Base-by-base conservation (phyloP, 352 stramenopile genomes). In the Globisporangium orthogonon region DNA sequence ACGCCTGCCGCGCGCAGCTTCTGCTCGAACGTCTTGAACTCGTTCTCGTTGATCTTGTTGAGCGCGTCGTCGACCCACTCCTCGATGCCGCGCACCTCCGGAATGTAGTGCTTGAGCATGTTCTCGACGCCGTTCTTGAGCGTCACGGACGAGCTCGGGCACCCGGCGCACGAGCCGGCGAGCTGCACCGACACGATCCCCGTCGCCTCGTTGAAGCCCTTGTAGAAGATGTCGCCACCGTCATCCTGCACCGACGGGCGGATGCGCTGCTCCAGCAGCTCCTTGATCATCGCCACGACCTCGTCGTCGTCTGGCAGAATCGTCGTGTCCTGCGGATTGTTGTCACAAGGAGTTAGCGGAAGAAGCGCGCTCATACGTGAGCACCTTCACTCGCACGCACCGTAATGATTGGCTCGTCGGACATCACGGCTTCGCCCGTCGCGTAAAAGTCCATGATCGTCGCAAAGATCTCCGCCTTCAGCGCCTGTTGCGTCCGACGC, bases 51-150 rank as follows among this genome's bases (percentile, higher is more conserved):
- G 45, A 93, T 46, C 17, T 85, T 66, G 48, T 88, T 87, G 28
- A 94, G 74, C 58, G 75, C 78, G 54, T 94, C 75, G 69, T 95
- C 86, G 13, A 78, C 58, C 61, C 85, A 85, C 64, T 95, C 86
- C 54, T 91, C 72, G 56, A 95, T 90, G 50, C 63, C 71, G 48
- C 71, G 78, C 39, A 99, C 97, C 79, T 99, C 98, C 0, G 97
- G 97, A 62, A 99, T 98, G 74, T 99, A 99, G 77, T 99, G 97
- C 92, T 98, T 99, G 35, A 99, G 84, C 98, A 99, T 99, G 71
- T 99, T 99, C 74, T 99, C 97, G 30, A 99, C 97, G 46, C 97
- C 97, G 69, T 99, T 94, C 76, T 99, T 99, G 63, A 99, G 87
- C 49, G 98, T 99, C 17, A 99, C 95, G 35, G 88, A 97, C 29